A percentile compares a stretch with the other conserved stretches of the same genome.
Conservation (phyloP, 1,284 basidiomycete genomes). For the Cystobasidium slooffiae region DNA sequence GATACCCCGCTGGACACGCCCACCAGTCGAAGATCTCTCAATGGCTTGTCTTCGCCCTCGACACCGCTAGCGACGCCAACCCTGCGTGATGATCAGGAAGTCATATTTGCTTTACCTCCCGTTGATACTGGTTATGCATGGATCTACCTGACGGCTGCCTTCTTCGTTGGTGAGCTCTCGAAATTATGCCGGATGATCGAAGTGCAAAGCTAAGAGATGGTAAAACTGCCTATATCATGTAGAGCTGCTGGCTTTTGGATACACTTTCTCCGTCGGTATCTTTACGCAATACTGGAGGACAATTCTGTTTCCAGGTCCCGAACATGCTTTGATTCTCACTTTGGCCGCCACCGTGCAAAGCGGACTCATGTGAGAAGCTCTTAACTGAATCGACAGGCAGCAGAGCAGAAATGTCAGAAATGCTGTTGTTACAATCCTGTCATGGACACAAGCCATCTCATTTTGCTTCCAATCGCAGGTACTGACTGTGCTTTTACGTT, state of each 20-base stretch:
- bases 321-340: conserved; percentile 53
- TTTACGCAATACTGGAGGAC: conserved; percentile 57
- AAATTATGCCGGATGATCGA: neutral
- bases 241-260: conserved; percentile 28
- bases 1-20: neutral
- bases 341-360: conserved; percentile 56
- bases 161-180: conserved; percentile 52
- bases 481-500: too few species aligned
- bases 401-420: conserved; percentile 46
- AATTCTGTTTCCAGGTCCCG: conserved; percentile 54
- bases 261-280: conserved; percentile 55
- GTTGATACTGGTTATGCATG: conserved; percentile 38
- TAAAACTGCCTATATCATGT: neutral
- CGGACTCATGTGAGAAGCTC: conserved; percentile 50
- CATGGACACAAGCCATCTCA: too few species aligned
- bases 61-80: neutral
- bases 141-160: conserved; percentile 38
- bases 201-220: neutral
- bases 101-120: conserved; percentile 26
- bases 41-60: neutral
- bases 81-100: neutral
- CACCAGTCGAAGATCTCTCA: neutral
- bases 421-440: too few species aligned
- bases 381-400: conserved; percentile 53
- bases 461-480: too few species aligned